Conservation (phyloP, 495 filamentous ascomycete genomes). For the Amorphotheca resinae region DNA sequence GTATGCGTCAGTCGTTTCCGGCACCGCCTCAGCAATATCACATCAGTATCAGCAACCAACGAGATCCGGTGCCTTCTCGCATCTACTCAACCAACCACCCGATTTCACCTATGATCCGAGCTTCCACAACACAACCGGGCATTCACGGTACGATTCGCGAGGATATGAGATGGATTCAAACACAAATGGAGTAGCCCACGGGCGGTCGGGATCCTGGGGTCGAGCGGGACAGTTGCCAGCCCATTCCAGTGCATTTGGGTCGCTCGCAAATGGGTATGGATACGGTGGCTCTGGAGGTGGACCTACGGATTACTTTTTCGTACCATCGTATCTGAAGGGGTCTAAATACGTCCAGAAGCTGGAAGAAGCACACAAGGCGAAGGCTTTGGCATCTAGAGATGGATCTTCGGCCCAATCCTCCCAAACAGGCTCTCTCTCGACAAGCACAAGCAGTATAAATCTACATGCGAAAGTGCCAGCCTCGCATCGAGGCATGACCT, state of each 20-base stretch:
- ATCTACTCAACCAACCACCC: conserved; percentile 44
- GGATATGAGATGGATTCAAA: conserved; percentile 26
- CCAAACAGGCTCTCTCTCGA: conserved; percentile 40
- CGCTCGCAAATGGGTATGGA: conserved; percentile 14
- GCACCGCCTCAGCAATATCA: conserved; percentile 34
- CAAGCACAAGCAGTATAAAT: conserved; percentile 49
- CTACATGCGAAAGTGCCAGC: conserved; percentile 51
- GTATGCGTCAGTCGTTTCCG: conserved; percentile 75
- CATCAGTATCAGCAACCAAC: conserved; percentile 29
- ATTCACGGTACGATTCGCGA: conserved; percentile 19
- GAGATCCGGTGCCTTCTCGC: conserved; percentile 44
- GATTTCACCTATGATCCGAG: conserved; percentile 28
- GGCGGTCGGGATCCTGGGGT: conserved; percentile 26
- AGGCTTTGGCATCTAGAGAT: conserved; percentile 31
- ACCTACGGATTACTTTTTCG: conserved; percentile 46
- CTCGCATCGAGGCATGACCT: conserved; percentile 70
- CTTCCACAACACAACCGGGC: conserved; percentile 28
- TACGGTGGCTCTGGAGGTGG: conserved; percentile 8
- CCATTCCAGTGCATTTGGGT: conserved; percentile 22
- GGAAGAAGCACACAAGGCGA: conserved; percentile 52
- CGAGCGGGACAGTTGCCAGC: conserved; percentile 24
- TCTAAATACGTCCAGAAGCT: conserved; percentile 68
- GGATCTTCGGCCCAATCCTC: conserved; percentile 25
- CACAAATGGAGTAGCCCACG: conserved; percentile 19
- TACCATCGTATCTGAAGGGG: conserved; percentile 66